Base-by-base conservation (phyloP, 495 filamentous ascomycete species). In the Podospora conica region DNA sequence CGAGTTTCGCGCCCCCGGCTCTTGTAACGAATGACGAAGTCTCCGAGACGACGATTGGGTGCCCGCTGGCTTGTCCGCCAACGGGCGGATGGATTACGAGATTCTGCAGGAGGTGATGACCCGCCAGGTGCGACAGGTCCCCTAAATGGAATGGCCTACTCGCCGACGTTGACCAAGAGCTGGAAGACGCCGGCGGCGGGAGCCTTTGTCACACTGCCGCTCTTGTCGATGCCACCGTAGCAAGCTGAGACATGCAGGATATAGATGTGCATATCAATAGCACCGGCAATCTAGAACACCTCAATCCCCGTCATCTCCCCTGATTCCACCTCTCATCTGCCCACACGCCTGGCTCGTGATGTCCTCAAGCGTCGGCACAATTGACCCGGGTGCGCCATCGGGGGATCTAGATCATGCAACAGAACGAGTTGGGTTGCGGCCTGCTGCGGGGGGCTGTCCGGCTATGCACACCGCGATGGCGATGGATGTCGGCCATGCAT, bases 151-250 rank as follows among this genome's bases (percentile, higher is more conserved):
- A 48, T 48, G 40, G 18, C 18, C 40, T 48, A 9, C 15, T 48
- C 40, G 53, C 24, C 24, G 61, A n/a, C 68, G 71, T 63, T 63
- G 69, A 74, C 67, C 73, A 74, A 74, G 73, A 63, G 70, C 71
- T 74, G 73, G 67, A 66, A 73, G 64, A 58, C 65, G 70, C 65
- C 67, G 64, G 57, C 24, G 27, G 21, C 54, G 48, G 31, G 29
- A 48, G 15, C 18, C 23, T 21, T 64, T 60, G 31, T 31, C 4
- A 24, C n/a, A 48, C 40, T 48, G 40, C 15, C 15, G 55, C 12
- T 53, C 24, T 67, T 29, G 25, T 27, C 18, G 18, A 29, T 18
- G 20, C 12, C 18, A 21, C 20, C 18, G 25, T 60, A 15, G 21
- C 25, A 59, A 59, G 58, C 27, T 59, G 29, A 58, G 58, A 48